phyloP scores from a whole-genome alignment of 306 rosid species.

The Leucaena leucocephala region DNA sequence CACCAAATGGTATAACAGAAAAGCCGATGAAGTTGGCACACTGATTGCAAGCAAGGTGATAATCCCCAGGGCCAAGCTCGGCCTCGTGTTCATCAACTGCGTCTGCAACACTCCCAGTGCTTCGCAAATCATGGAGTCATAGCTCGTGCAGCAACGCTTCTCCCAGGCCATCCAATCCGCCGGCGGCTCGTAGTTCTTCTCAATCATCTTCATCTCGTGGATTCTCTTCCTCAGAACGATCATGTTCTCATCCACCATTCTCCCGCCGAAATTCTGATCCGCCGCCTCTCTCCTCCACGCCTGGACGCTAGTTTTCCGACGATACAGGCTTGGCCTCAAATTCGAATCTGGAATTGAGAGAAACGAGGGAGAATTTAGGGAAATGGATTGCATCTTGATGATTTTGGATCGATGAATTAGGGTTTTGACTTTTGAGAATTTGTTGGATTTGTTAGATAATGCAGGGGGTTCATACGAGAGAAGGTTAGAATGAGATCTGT shows the following conservation, averaged over 20 bases:
- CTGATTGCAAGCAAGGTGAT: not conserved
- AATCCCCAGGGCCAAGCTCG: constrained; percentile 2
- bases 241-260: constrained; percentile 67
- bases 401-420: not conserved
- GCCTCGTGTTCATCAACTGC: constrained; percentile 21
- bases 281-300: constrained; percentile 31
- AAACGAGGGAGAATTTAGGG: not conserved
- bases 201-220: constrained; percentile 74
- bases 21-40: constrained; percentile 7
- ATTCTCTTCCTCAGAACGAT: constrained; percentile 62
- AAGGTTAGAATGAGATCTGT: not conserved
- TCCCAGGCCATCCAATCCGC: constrained; percentile 75
- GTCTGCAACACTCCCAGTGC: not conserved
- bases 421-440: not conserved
- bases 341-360: not conserved
- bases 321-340: not conserved
- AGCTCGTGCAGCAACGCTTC: constrained; percentile 50
- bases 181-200: constrained; percentile 74
- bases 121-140: constrained; percentile 7
- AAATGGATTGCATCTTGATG: constrained; percentile 1
- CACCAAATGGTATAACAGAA: constrained; percentile 1
- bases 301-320: not conserved
- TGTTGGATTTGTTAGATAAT: not conserved
- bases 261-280: constrained; percentile 32
- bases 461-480: not conserved